Percentiles rank a stretch among this genome's conserved stretches.
These are phyloP conservation scores for Neocucurbitaria cava DNA, from an alignment of 2,329 filamentous ascomycete genomes.

Conservation along the genomic window DNA sequence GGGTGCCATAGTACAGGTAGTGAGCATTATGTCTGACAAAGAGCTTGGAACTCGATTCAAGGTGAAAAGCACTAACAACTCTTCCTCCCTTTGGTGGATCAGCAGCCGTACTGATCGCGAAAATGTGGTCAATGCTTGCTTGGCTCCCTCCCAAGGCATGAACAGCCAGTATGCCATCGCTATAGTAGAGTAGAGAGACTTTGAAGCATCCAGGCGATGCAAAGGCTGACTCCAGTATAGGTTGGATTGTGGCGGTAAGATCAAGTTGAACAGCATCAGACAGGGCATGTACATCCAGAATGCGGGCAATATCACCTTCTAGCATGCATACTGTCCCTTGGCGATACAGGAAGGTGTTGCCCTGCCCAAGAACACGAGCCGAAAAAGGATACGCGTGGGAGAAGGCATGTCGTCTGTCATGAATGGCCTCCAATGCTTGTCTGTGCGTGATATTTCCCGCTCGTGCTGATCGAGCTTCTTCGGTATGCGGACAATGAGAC, in stretches of 20 bases:
- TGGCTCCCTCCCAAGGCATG: slow-evolving; percentile 20
- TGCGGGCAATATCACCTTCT: slow-evolving; percentile 59
- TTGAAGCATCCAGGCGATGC: slow-evolving; percentile 49
- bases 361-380: slow-evolving; percentile 65
- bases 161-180: slow-evolving; percentile 41
- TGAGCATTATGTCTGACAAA: slow-evolving; percentile 71
- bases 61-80: slow-evolving; percentile 44
- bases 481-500: slow-evolving; percentile 52
- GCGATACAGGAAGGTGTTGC: slow-evolving; percentile 67
- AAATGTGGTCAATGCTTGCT: slow-evolving; percentile 25
- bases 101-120: slow-evolving; percentile 33
- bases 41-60: slow-evolving; percentile 57
- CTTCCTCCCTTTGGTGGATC: slow-evolving; percentile 30
- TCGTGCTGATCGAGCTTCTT: slow-evolving; percentile 54
- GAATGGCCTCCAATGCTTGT: slow-evolving; percentile 64
- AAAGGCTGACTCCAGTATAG: slow-evolving; percentile 7
- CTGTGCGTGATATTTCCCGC: slow-evolving; percentile 54
- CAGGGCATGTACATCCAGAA: slow-evolving; percentile 63
- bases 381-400: slow-evolving; percentile 68
- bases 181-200: slow-evolving; percentile 41
- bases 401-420: slow-evolving; percentile 67
- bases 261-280: slow-evolving; percentile 22
- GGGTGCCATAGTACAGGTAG: slow-evolving; percentile 72
- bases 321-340: slow-evolving; percentile 72
- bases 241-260: slow-evolving; percentile 22